Evolutionary conservation across 805 yeast genomes (phyloP).

Genomic region (Starmerella davenportii): DNA sequence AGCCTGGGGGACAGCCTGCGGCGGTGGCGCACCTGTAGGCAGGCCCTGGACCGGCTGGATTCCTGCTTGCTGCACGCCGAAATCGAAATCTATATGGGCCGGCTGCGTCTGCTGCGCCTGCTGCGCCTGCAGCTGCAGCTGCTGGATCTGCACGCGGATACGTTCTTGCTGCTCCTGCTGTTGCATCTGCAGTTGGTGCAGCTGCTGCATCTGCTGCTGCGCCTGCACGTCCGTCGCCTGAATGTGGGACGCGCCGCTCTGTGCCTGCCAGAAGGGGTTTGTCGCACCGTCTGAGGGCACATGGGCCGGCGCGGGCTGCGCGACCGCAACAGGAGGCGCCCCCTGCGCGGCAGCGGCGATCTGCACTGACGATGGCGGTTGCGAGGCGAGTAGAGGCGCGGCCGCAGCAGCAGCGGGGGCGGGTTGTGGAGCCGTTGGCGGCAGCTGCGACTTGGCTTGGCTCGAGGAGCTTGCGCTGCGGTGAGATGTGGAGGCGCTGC

Average conservation of each 20-base stretch:
- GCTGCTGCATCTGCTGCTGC: conserved; percentile 19
- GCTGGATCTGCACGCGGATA: conserved; percentile 18
- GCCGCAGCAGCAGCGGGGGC: too few relatives aligned
- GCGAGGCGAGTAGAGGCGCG: conserved; percentile 1
- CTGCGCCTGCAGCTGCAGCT: conserved; percentile 14
- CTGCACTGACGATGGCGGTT: neutral
- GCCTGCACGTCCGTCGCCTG: conserved; percentile 18
- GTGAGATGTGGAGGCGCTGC: neutral
- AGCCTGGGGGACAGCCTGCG: neutral
- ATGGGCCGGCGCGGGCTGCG: neutral
- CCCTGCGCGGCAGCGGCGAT: neutral
- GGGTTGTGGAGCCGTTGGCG: conserved; percentile 7
- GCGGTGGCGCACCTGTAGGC: too few relatives aligned
- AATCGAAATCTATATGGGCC: neutral
- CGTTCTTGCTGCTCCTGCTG: conserved; percentile 16
- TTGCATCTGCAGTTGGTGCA: conserved; percentile 18
- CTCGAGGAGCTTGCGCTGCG: neutral
- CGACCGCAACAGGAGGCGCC: neutral
- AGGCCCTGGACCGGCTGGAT: conserved; percentile 17
- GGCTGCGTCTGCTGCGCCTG: conserved; percentile 9
- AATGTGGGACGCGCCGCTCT: conserved; percentile 14
- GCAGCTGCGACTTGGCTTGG: conserved; percentile 1
- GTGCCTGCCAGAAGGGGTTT: conserved; percentile 15
- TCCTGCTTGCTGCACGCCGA: conserved; percentile 3
- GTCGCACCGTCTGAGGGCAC: conserved; percentile 3